Percentiles rank a stretch among this genome's conserved stretches.
Evolutionary conservation across 345 rosid genomes (phyloP).

Genomic region (Eucalyptus urophylla): DNA sequence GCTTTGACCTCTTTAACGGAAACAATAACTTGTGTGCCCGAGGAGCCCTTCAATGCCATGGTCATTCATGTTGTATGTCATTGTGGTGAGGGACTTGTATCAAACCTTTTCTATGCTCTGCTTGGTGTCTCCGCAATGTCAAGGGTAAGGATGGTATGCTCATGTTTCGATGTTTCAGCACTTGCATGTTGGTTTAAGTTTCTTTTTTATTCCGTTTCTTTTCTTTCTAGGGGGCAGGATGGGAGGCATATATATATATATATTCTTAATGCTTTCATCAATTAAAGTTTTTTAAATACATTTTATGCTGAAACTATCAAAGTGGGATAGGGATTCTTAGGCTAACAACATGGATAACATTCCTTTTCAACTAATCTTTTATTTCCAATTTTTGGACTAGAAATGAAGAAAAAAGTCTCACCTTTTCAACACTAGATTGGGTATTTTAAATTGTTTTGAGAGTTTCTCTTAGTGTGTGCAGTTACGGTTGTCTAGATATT

Average conservation of each 20-base stretch:
- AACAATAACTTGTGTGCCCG: slow-evolving; percentile 33
- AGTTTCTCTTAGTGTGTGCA: background rate
- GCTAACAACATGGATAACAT: background rate
- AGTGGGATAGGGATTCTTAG: background rate
- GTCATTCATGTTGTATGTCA: slow-evolving; percentile 65
- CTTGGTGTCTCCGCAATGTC: slow-evolving; percentile 98
- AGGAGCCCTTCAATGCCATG: slow-evolving; percentile 57
- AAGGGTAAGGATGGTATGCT: slow-evolving; percentile 39
- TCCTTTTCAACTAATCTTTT: background rate
- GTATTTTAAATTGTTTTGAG: background rate
- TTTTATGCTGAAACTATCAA: background rate
- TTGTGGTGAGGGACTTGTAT: slow-evolving; percentile 88
- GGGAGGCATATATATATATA: background rate
- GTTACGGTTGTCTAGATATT: background rate
- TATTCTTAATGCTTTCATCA: background rate
- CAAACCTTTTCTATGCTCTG: slow-evolving; percentile 82
- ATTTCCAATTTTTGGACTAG: background rate
- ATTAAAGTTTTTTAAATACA: background rate
- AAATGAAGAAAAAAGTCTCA: background rate
- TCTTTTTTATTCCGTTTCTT: background rate
- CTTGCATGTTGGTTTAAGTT: background rate
- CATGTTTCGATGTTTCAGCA: background rate
- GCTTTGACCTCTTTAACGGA: slow-evolving; percentile 49
- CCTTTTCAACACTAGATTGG: background rate
- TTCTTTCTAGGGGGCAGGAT: background rate